phyloP scores from a whole-genome alignment of 805 yeast species.

The Kluyveromyces nonfermentans region DNA sequence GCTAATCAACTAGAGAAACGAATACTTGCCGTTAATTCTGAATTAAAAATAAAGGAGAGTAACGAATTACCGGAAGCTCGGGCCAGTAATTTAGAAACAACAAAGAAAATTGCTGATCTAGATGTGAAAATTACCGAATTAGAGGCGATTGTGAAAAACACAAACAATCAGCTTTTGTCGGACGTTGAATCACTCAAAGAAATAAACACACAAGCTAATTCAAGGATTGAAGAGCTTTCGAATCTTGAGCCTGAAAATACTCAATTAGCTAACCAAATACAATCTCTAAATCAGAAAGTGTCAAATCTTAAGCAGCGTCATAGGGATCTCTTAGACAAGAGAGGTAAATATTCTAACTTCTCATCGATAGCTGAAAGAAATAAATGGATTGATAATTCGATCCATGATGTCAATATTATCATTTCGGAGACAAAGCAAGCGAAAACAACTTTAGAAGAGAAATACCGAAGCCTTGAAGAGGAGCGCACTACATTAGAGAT shows the following conservation, averaged over 20 bases:
- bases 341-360: conserved; percentile 59
- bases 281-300: conserved; percentile 31
- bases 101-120: conserved; percentile 41
- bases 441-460: conserved; percentile 10
- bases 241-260: conserved; percentile 35
- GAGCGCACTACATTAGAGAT: conserved; percentile 20
- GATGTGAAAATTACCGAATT: conserved; percentile 39
- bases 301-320: conserved; percentile 41
- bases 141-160: conserved; percentile 28
- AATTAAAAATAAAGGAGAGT: conserved; percentile 38
- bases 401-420: conserved; percentile 29
- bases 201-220: conserved; percentile 24
- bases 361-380: conserved; percentile 49
- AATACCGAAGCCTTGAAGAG: conserved; percentile 8
- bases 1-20: conserved; percentile 38
- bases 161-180: conserved; percentile 26
- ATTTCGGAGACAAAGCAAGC: conserved; percentile 21
- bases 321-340: conserved; percentile 56
- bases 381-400: conserved; percentile 50
- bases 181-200: conserved; percentile 20
- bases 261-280: conserved; percentile 34
- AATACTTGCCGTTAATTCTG: conserved; percentile 38
- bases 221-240: conserved; percentile 32
- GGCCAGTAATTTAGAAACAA: conserved; percentile 39
- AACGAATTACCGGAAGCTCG: conserved; percentile 51